A percentile compares a stretch with the other conserved stretches of the same genome.
Conservation (phyloP, 2,329 filamentous ascomycete species). For the Didymella segeticola region DNA sequence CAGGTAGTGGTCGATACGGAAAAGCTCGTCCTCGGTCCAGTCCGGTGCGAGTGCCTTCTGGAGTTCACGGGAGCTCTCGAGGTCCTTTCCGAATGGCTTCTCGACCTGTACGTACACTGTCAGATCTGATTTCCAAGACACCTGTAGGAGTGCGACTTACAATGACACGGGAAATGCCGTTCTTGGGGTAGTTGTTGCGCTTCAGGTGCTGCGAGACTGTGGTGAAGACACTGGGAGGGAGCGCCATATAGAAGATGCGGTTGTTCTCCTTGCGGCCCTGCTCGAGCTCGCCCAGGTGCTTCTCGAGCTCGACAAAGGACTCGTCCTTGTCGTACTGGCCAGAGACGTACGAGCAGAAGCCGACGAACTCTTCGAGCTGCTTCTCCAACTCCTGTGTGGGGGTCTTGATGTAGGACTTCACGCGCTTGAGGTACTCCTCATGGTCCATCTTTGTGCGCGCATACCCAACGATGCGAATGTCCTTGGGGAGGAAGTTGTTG, state of each 20-base stretch:
- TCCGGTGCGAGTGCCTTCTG: slow-evolving; percentile 95
- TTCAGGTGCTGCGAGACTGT: slow-evolving; percentile 97
- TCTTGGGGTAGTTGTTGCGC: slow-evolving; percentile 92
- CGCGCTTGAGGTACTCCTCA: slow-evolving; percentile 89
- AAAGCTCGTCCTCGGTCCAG: slow-evolving; percentile 98
- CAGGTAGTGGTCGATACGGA: slow-evolving; percentile 98
- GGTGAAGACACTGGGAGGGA: slow-evolving; percentile 97
- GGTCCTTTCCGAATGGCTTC: slow-evolving; percentile 98
- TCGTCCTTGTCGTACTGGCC: slow-evolving; percentile 98
- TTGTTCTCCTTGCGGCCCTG: slow-evolving; percentile 81
- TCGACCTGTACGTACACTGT: slow-evolving; percentile 70
- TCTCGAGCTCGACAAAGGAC: slow-evolving; percentile 83
- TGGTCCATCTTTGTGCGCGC: slow-evolving; percentile 99
- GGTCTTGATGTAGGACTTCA: slow-evolving; percentile 98
- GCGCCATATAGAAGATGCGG: slow-evolving; percentile 98
- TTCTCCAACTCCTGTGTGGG: slow-evolving; percentile 97
- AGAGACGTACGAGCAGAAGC: slow-evolving; percentile 90
- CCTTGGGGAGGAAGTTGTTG: slow-evolving; percentile 97
- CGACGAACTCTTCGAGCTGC: slow-evolving; percentile 88
- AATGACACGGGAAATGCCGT: slow-evolving; percentile 91
- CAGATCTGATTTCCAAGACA: slow-evolving; percentile 21
- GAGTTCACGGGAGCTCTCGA: slow-evolving; percentile 90
- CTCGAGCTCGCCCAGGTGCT: slow-evolving; percentile 86
- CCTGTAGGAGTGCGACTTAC: slow-evolving; percentile 59
- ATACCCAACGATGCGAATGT: slow-evolving; percentile 97